Percentiles rank a stretch among this genome's conserved stretches.
phyloP scores from a whole-genome alignment of 2,329 filamentous ascomycete species.

The Mollisia scopiformis region DNA sequence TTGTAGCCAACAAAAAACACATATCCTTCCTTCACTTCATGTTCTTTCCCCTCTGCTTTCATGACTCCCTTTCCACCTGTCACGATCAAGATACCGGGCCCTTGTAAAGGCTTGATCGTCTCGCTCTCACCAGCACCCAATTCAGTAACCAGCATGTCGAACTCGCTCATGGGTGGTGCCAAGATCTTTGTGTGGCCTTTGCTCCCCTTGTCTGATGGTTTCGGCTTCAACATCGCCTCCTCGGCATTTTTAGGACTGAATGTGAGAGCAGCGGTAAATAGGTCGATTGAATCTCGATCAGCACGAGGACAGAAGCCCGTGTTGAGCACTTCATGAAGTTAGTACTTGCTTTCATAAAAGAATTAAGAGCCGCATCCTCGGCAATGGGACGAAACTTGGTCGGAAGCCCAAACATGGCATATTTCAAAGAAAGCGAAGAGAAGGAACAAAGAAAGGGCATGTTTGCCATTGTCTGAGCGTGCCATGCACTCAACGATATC shows the following conservation, averaged over 20 bases:
- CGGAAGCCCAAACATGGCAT: no score
- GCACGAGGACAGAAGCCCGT: constrained; percentile 72
- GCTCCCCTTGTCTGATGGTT: constrained; percentile 52
- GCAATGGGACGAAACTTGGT: no score
- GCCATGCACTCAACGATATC: constrained; percentile 99
- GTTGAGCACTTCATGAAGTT: no score
- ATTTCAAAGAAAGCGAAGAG: no score
- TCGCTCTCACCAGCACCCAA: constrained; percentile 63
- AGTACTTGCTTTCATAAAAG: no score
- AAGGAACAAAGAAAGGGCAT: no score
- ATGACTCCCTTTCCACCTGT: constrained; percentile 61
- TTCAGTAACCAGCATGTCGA: constrained; percentile 66
- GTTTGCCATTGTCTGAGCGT: constrained; percentile 93
- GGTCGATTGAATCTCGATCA: constrained; percentile 64
- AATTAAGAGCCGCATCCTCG: no score
- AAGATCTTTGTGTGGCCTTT: constrained; percentile 66
- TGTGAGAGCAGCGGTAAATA: constrained; percentile 64
- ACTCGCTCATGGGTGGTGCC: constrained; percentile 71
- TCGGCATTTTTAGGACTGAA: constrained; percentile 63
- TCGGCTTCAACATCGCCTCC: constrained; percentile 57
- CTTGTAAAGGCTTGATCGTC: constrained; percentile 54
- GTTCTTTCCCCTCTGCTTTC: constrained; percentile 53
- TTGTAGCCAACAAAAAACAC: constrained; percentile 63
- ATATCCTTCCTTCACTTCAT: constrained; percentile 61
- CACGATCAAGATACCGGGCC: constrained; percentile 66